A percentile compares a stretch with the other conserved stretches of the same genome.
Conservation (phyloP, 768 basidiomycete genomes). For the Xerocomellus chrysenteron region DNA sequence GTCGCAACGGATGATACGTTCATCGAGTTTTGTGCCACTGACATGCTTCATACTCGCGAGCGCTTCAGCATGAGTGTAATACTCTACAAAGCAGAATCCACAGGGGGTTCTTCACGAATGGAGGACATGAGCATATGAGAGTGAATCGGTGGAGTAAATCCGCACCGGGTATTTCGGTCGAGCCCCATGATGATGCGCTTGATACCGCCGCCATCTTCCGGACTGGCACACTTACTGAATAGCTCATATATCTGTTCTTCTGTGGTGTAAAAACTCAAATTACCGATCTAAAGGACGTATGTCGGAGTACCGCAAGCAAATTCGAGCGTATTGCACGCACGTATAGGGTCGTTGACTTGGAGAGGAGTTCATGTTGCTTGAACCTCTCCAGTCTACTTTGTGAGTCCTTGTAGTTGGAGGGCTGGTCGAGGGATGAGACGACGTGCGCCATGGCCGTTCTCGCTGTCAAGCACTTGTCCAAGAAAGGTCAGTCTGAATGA, state of each 20-base stretch:
- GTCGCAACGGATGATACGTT: constrained; percentile 97
- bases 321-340: constrained; percentile 46
- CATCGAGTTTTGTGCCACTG: constrained; percentile 97
- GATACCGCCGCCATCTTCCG: constrained; percentile 85
- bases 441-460: constrained; percentile 74
- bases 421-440: constrained; percentile 82
- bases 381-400: constrained; percentile 77
- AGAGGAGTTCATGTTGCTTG: constrained; percentile 76
- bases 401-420: constrained; percentile 96
- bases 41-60: constrained; percentile 91
- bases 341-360: constrained; percentile 87
- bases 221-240: constrained; percentile 85
- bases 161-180: constrained; percentile 82
- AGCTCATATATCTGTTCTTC: constrained; percentile 96
- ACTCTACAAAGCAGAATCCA: constrained; percentile 95
- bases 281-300: constrained; percentile 63
- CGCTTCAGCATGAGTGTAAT: constrained; percentile 93
- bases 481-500: not conserved
- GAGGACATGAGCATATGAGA: constrained; percentile 5
- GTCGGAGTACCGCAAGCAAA: constrained; percentile 20
- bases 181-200: constrained; percentile 96
- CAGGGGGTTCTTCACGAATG: constrained; percentile 70
- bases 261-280: constrained; percentile 91
- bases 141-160: not conserved
- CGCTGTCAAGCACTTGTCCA: not conserved